Conservation (phyloP, 1,139 yeast genomes). For the Yamadazyma aaseri region DNA sequence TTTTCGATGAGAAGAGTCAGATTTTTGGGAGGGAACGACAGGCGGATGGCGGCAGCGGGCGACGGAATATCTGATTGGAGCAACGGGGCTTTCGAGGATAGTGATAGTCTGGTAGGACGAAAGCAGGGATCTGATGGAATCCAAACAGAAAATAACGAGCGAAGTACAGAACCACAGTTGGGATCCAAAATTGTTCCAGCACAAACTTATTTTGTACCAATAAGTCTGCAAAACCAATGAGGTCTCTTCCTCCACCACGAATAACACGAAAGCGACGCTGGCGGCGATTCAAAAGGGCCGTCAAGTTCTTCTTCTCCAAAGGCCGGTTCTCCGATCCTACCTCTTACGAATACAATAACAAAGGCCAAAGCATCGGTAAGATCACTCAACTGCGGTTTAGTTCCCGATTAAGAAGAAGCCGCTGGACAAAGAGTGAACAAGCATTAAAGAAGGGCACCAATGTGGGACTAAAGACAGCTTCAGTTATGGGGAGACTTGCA, state of each 20-base stretch:
- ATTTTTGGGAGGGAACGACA: not conserved
- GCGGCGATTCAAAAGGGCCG: constrained; percentile 34
- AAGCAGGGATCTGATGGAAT: no score
- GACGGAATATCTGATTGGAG: no score
- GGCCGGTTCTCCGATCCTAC: constrained; percentile 33
- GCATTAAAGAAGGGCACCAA: constrained; percentile 21
- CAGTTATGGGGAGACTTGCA: constrained; percentile 23
- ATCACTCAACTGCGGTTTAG: constrained; percentile 25
- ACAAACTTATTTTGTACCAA: no score
- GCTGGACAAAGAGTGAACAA: constrained; percentile 15
- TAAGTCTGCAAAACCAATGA: constrained; percentile 19
- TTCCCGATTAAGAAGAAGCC: constrained; percentile 20
- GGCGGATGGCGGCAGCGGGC: no score
- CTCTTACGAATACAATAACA: constrained; percentile 22
- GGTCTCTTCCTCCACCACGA: constrained; percentile 47
- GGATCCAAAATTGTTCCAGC: no score
- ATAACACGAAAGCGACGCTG: constrained; percentile 37
- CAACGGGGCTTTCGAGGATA: no score
- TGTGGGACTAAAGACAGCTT: constrained; percentile 25
- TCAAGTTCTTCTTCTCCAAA: constrained; percentile 25
- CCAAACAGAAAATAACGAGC: no score
- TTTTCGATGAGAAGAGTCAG: constrained; percentile 8
- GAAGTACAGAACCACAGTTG: no score
- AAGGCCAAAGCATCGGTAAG: constrained; percentile 23
- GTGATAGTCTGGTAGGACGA: no score